Base-by-base conservation (phyloP, 2,329 filamentous ascomycete genomes). In the Zymoseptoria brevis region DNA sequence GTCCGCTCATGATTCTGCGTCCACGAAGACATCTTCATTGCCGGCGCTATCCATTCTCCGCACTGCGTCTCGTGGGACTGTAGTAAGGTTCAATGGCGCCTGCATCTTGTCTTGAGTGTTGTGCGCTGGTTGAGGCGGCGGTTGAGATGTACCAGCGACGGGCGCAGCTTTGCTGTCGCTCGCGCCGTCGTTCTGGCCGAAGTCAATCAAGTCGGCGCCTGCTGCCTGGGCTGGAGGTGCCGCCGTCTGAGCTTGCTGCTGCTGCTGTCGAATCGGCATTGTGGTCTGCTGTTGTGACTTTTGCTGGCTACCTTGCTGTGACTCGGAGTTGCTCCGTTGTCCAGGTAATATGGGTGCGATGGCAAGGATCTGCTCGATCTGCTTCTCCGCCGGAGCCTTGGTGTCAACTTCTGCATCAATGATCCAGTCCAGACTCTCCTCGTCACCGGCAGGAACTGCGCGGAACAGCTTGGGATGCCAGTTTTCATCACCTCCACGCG, bases 401-500 rank as follows among this genome's bases (percentile, higher is more conserved):
- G 79, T 80, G 67, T 92, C 86, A 64, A 99, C 83, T 58, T 86
- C 80, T 1, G 92, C 87, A 73, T 93, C 88, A 69, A 99, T 89
- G 69, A 97, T 92, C 90, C 90, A 99, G 75, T 97, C 94, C 29
- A 99, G 77, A 65, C 89, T 90, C 71, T 95, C 90, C 73, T 95
- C 89, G 48, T 74, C 72, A 19, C 72, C 72, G 3, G 81, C 72
- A 51, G 83, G 81, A 9, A 95, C 87, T 53, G 78, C 77, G 61
- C 91, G 83, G 80, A 99, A 99, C 11, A 97, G 81, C 63, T 86
- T 85, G 0, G 94, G 93, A 35, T 86, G 84, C 94, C 94, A 99
- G 64, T 96, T 90, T 11, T 87, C 87, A 9, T 92, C 86, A 53
- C 91, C 87, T 30, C 83, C 83, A 68, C 94, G 83, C 69, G 84